Evolutionary conservation across 1,284 basidiomycete species (phyloP).

Genomic region (Coniophora puteana): DNA sequence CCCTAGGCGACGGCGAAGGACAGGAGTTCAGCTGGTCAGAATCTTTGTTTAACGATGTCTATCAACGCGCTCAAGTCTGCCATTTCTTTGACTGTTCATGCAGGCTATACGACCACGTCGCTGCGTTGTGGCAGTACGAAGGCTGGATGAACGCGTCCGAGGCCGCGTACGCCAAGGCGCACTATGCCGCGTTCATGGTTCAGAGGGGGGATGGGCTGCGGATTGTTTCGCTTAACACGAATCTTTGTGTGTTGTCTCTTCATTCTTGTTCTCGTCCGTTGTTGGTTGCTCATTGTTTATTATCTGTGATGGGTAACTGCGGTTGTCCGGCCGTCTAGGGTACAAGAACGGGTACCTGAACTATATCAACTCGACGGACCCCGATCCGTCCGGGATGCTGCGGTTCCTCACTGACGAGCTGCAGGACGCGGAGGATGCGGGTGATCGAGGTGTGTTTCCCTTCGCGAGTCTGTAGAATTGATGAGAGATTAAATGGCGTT

Average conservation of each 20-base stretch:
- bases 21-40: conserved; percentile 63
- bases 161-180: conserved; percentile 56
- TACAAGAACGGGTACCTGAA: conserved; percentile 63
- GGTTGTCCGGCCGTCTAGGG: conserved; percentile 12
- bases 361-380: conserved; percentile 70
- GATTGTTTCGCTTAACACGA: conserved; percentile 75
- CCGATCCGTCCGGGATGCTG: conserved; percentile 73
- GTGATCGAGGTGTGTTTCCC: conserved; percentile 52
- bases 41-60: conserved; percentile 7
- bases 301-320: conserved; percentile 1
- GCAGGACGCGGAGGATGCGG: conserved; percentile 71
- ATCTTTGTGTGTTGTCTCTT: conserved; percentile 51
- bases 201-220: conserved; percentile 64
- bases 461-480: neutral
- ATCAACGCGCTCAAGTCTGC: neutral
- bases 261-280: neutral
- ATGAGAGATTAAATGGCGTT: neutral
- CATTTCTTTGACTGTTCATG: neutral
- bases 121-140: conserved; percentile 66
- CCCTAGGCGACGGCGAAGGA: conserved; percentile 49
- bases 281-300: conserved; percentile 1
- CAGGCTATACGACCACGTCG: conserved; percentile 76
- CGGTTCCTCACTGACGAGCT: conserved; percentile 79
- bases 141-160: conserved; percentile 64
- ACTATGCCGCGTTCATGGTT: conserved; percentile 77